Base-by-base conservation (phyloP, 345 rosid species). In the Pelargonium nanum region DNA sequence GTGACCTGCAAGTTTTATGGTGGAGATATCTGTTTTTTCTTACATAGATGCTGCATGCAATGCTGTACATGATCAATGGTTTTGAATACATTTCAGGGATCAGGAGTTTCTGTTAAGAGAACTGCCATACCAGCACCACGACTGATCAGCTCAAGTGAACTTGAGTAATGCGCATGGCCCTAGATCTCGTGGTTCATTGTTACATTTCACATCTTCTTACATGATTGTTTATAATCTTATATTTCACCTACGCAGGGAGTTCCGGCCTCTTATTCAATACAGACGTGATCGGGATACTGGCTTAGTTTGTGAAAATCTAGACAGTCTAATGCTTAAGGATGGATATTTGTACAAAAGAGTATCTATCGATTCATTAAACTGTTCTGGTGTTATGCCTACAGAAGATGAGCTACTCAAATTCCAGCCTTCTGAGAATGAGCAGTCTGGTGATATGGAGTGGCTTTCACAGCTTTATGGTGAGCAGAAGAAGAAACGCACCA, bases 231-330 rank as follows among this genome's bases (percentile, higher is more conserved):
- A 57, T 55, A 22, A 61, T 62, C 67, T 26, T 53, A 21, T 19
- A 58, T 59, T 70, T 30, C 19, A 16, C 10, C 34, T 58, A 21
- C 70, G 62, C 72, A 93, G 99, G 71, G 97, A 89, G 79, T 87
- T 89, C 64, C 86, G 90, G 55, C 97, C 99, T 71, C 81, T 87
- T 60, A 81, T 93, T 68, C 85, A 80, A 64, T 72, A 61, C 65
- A 87, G 84, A 59, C 88, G 91, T 67, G 99, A 89, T 70, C 97
- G 96, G 58, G 97, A 93, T 34, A 84, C 90, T 45, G 87, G 87
- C 44, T 16, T 62, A 55, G 57, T 64, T 62, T 83, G 84, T 77
- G 85, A 93, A 77, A 67, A 80, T 72, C 86, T 93, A 69, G 97
- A 89, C 77, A 76, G 88, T 54, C 24, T 87, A 81, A 83, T 89